Conservation (phyloP, 768 basidiomycete species). For the Kwoniella botswanensis region DNA sequence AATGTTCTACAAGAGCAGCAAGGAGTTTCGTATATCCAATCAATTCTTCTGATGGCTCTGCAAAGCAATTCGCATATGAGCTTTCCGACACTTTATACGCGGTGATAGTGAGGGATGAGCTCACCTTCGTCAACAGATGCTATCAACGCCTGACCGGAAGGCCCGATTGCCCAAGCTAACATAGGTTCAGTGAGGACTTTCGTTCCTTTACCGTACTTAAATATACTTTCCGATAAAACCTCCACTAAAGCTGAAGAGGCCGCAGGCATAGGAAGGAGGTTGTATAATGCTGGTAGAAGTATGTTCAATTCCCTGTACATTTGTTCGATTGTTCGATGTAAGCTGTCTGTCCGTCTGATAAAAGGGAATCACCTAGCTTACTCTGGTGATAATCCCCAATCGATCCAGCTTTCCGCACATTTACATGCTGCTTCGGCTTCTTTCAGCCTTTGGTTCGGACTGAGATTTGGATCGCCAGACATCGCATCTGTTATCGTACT, state of each 20-base stretch:
- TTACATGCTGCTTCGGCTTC: conserved; percentile 74
- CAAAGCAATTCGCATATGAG: conserved; percentile 20
- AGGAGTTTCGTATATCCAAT: conserved; percentile 81
- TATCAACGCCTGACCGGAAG: conserved; percentile 64
- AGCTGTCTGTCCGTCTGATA: not conserved
- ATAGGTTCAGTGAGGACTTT: conserved; percentile 82
- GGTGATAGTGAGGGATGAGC: conserved; percentile 49
- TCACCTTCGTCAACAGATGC: conserved; percentile 59
- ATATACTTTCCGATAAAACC: conserved; percentile 73
- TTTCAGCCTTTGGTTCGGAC: conserved; percentile 41
- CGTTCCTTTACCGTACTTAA: conserved; percentile 72
- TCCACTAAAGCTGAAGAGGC: conserved; percentile 74
- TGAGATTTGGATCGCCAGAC: conserved; percentile 22
- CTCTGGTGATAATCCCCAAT: conserved; percentile 69
- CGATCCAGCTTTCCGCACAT: conserved; percentile 84
- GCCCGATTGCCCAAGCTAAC: conserved; percentile 71
- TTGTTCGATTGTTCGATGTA: not conserved
- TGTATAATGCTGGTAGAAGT: conserved; percentile 63
- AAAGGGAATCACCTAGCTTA: conserved; percentile 56
- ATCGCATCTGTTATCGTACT: conserved; percentile 71
- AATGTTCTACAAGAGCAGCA: conserved; percentile 82
- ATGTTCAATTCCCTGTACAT: conserved; percentile 70
- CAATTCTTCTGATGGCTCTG: conserved; percentile 59
- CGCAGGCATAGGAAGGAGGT: conserved; percentile 68
- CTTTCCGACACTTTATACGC: not conserved